Percentiles rank a stretch among this genome's conserved stretches.
Conservation (phyloP, 2,329 filamentous ascomycete species). For the Diaporthe velutina region DNA sequence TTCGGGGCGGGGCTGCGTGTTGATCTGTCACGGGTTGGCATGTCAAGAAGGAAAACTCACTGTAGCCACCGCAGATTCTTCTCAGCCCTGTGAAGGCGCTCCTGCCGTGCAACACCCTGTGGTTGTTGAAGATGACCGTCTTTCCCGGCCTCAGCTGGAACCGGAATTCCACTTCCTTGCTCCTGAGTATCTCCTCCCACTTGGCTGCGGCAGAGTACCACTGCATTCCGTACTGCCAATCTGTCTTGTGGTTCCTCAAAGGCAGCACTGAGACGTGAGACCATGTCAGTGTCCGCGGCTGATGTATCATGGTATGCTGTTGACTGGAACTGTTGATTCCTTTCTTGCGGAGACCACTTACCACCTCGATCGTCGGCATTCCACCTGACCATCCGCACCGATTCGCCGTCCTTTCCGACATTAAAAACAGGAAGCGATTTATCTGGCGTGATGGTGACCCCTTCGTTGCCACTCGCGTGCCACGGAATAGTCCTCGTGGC, state of each 20-base stretch:
- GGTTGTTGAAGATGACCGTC: slow-evolving; percentile 93
- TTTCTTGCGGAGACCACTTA: slow-evolving; percentile 12
- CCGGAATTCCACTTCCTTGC: slow-evolving; percentile 78
- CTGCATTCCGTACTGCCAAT: slow-evolving; percentile 43
- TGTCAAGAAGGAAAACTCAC: slow-evolving; percentile 64
- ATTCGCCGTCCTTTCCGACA: slow-evolving; percentile 54
- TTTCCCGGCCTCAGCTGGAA: slow-evolving; percentile 84
- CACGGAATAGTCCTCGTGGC: slow-evolving; percentile 71
- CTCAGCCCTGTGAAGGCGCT: slow-evolving; percentile 85
- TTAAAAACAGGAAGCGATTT: slow-evolving; percentile 79
- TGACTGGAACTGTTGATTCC: too few relatives aligned
- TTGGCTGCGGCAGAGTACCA: slow-evolving; percentile 88
- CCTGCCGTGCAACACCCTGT: slow-evolving; percentile 91
- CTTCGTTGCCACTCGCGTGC: slow-evolving; percentile 92
- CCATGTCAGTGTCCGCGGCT: slow-evolving; percentile 8
- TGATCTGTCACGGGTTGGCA: not conserved
- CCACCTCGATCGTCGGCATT: slow-evolving; percentile 88
- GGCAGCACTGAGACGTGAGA: slow-evolving; percentile 61
- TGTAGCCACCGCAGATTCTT: slow-evolving; percentile 91
- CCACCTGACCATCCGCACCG: slow-evolving; percentile 74
- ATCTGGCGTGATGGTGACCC: slow-evolving; percentile 83
- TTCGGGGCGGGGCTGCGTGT: too few relatives aligned
- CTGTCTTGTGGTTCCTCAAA: slow-evolving; percentile 49
- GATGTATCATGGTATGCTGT: not conserved
- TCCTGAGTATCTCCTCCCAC: slow-evolving; percentile 78